phyloP scores from a whole-genome alignment of 1,139 yeast genomes.

The Saccharomyces hybrid region DNA sequence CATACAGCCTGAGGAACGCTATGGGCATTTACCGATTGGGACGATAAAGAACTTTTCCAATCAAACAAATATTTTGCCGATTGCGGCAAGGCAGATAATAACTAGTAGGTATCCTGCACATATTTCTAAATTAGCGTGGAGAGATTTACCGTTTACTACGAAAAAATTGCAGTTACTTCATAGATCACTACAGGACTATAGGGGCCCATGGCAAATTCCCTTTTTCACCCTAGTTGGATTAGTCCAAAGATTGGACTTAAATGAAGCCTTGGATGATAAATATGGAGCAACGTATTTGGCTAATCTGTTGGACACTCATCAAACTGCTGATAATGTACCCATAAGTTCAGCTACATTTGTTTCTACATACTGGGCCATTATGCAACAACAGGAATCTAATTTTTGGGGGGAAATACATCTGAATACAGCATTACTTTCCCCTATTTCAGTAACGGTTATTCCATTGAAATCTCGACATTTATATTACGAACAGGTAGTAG shows the following conservation, averaged over 20 bases:
- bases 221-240: constrained; percentile 42
- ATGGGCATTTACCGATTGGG: constrained; percentile 24
- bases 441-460: constrained; percentile 25
- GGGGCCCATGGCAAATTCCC: constrained; percentile 44
- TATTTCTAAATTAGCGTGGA: constrained; percentile 32
- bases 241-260: constrained; percentile 29
- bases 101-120: constrained; percentile 24
- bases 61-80: constrained; percentile 21
- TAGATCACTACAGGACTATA: constrained; percentile 42
- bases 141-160: constrained; percentile 31
- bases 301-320: constrained; percentile 1
- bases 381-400: constrained; percentile 24
- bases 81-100: constrained; percentile 25
- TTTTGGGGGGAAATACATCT: constrained; percentile 27
- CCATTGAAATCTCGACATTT: constrained; percentile 21
- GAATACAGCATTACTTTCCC: constrained; percentile 23
- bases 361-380: constrained; percentile 26
- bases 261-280: constrained; percentile 3
- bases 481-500: constrained; percentile 15
- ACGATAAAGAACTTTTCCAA: constrained; percentile 25
- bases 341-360: constrained; percentile 17
- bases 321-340: background rate
- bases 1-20: constrained; percentile 28
- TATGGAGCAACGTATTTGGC: constrained; percentile 7
- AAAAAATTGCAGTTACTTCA: constrained; percentile 48